Evolutionary conservation across 768 basidiomycete genomes (phyloP), one percentile per base, ranked within the genome.

Genomic region (Tylopilus plumbeoviolaceoides): DNA sequence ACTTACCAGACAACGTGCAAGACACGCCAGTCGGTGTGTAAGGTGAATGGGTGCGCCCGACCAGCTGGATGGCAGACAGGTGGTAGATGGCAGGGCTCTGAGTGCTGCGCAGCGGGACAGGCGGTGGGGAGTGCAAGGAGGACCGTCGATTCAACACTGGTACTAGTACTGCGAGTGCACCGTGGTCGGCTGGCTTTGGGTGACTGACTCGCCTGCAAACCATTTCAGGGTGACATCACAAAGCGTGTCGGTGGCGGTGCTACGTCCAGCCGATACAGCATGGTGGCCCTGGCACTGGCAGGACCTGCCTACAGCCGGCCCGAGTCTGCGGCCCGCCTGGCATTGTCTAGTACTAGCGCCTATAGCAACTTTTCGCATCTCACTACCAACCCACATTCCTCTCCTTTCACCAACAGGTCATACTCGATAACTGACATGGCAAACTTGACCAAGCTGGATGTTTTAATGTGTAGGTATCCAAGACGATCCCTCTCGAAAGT

Each of bases 391-490:
- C 12, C 33, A 15, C 14, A 15, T 15, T 33, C 33, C 14, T 15
- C 33, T 9, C 11, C 14, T 33, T 23, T 23, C 23, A 23, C 23
- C 23, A 3, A 33, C 33, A 33, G 31, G 8, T 5, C 33, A 9
- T 2, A 30, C 11, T 30, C 4, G 30, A 11, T 30, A 15, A 3
- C 12, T 12, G 12, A 33, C 35, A 36, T 15, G 35, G 15, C 14
- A 17, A 36, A 36, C 35, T 7, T 72, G 35, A 57, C 70, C 51
- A 87, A 82, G 68, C 61, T 90, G 36, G 87, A 88, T 62, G 78
- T 85, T 20, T 71, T 91, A 51, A 91, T 91, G 90, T 91, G 89
- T 89, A 69, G 55, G 83, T 67, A 47, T 51, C 9, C 12, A 17
- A 7, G 12, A 44, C 4, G 15, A 28, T 39, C 6, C 28, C 25